Base-by-base conservation (phyloP, 768 basidiomycete genomes). In the Lyophyllum atratum region DNA sequence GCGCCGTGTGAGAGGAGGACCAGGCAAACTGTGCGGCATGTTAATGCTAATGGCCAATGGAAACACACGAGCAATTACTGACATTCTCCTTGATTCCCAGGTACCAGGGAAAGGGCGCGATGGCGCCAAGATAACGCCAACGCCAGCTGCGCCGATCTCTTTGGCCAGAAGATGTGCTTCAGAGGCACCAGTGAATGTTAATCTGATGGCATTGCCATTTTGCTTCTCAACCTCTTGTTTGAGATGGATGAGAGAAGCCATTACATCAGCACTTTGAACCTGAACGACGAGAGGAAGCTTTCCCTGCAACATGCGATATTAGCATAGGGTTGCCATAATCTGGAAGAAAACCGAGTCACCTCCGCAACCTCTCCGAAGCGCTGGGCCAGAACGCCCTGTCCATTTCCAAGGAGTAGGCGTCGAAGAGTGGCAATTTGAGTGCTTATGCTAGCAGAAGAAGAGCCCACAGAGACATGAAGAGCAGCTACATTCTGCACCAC, bases 351-450 rank as follows among this genome's bases (percentile, higher is more conserved):
- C 5, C 28, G 37, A 6, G 59, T 49, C 15, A 81, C 83, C 63
- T 76, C 64, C 19, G 69, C 68, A n/a, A 83, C 80, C 66, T 76
- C 70, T 42, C 73, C 64, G 59, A 86, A 81, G 66, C 76, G 78
- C 28, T 73, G 52, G 0, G 76, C 79, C 4, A 78, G 63, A n/a
- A 65, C 72, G 39, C 74, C 77, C 45, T 71, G 64, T 2, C 64
- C 62, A 15, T 77, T 74, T 21, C 72, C 76, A 9, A 85, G 72
- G 14, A 96, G 75, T 28, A 93, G 73, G 10, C 80, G 75, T 1
- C 93, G 81, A 48, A 97, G 74, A 15, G 84, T 76, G 9, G 87
- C 87, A 60, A 96, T 86, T 63, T 93, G 85, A 28, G 87, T 89
- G 71, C 93, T 93, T 37, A 92, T 78, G 56, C 91, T 89, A 0